Evolutionary conservation across 495 filamentous ascomycete species (phyloP).

Genomic region (Staphylotrichum longicolle): DNA sequence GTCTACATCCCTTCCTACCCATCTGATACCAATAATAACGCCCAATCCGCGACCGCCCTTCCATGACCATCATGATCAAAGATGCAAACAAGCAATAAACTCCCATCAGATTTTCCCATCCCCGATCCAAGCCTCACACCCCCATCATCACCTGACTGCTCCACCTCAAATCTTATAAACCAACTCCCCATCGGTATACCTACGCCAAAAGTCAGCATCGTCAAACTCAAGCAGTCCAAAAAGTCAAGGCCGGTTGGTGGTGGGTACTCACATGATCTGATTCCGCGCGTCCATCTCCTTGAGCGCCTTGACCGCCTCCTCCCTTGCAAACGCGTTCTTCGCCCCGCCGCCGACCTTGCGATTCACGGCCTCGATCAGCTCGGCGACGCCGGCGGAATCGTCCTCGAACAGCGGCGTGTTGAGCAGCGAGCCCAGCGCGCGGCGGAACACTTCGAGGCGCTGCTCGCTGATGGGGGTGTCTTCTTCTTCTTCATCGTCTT

Average conservation of each 20-base stretch:
- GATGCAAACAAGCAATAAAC: not conserved
- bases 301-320: slow-evolving; percentile 75
- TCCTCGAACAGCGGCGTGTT: slow-evolving; percentile 74
- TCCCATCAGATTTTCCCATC: not conserved
- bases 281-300: slow-evolving; percentile 77
- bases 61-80: not conserved
- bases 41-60: not conserved
- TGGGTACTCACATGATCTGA: slow-evolving; percentile 81
- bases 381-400: slow-evolving; percentile 72
- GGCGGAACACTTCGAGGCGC: slow-evolving; percentile 72
- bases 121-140: not conserved
- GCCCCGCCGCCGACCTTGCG: slow-evolving; percentile 49
- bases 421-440: slow-evolving; percentile 74
- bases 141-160: not conserved
- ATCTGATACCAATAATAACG: slow-evolving; percentile 5
- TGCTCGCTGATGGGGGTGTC: slow-evolving; percentile 55
- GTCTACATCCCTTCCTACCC: slow-evolving; percentile 4
- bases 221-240: not conserved
- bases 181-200: slow-evolving; percentile 47
- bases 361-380: slow-evolving; percentile 79
- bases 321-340: slow-evolving; percentile 57
- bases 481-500: slow-evolving; percentile 29
- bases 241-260: not conserved
- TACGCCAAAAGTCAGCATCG: slow-evolving; percentile 34
- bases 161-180: slow-evolving; percentile 45